Conservation (phyloP, 2,329 filamentous ascomycete genomes). For the Phyllosticta paracitricarpa region DNA sequence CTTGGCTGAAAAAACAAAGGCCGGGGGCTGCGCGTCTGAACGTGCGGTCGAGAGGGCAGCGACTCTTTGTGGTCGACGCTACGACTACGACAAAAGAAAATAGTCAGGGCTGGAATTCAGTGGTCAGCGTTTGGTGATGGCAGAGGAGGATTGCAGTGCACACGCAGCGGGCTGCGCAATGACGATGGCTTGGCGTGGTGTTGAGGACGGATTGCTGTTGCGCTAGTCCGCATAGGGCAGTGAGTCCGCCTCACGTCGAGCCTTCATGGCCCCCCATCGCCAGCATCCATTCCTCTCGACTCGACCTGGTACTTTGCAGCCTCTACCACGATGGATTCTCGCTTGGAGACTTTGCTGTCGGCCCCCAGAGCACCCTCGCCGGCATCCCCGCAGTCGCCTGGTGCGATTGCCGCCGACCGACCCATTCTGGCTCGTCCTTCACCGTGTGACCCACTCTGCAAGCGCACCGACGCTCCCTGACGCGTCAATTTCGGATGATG, state of each 20-base stretch:
- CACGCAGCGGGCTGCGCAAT: background rate
- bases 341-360: background rate
- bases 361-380: background rate
- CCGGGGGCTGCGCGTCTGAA: background rate
- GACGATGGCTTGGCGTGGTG: conserved; percentile 9
- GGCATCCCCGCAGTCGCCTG: background rate
- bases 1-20: background rate
- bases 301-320: too few species aligned
- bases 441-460: conserved; percentile 7
- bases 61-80: background rate
- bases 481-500: conserved; percentile 11
- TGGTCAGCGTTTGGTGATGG: background rate
- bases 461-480: conserved; percentile 9
- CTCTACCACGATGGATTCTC: background rate
- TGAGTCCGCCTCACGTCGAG: background rate
- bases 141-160: background rate
- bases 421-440: background rate
- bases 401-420: background rate
- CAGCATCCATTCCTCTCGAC: background rate
- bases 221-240: conserved; percentile 2
- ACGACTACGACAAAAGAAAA: background rate
- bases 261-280: conserved; percentile 1
- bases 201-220: background rate
- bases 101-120: background rate
- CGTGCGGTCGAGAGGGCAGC: background rate